Percentiles rank a stretch among this genome's conserved stretches.
Conservation (phyloP, 2,329 filamentous ascomycete genomes). For the Didymella segeticola region DNA sequence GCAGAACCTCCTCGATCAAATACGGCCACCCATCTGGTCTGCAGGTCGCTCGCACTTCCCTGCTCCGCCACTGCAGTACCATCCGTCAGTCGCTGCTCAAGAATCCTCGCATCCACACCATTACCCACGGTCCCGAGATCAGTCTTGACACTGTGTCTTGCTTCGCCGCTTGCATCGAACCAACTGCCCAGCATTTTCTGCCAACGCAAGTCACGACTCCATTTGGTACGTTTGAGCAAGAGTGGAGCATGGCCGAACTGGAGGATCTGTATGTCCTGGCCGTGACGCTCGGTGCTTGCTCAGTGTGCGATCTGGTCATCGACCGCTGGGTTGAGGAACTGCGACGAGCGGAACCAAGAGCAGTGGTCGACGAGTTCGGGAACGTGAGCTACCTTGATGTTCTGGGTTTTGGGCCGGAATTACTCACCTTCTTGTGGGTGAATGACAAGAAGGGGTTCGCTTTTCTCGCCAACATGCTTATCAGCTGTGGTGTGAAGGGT, state of each 20-base stretch:
- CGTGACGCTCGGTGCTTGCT: neutral
- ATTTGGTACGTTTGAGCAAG: slow-evolving; percentile 1
- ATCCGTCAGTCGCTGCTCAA: neutral
- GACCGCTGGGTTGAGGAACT: neutral
- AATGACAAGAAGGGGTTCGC: neutral
- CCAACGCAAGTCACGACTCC: neutral
- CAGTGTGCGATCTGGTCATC: neutral
- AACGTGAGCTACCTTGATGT: neutral
- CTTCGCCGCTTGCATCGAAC: neutral
- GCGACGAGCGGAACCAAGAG: neutral
- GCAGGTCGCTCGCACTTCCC: neutral
- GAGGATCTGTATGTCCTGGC: slow-evolving; percentile 4
- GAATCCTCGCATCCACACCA: neutral
- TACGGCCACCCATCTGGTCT: neutral
- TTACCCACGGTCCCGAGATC: slow-evolving; percentile 1
- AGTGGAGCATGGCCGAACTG: neutral
- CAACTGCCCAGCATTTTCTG: neutral
- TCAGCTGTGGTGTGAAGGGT: neutral
- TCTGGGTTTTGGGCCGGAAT: neutral
- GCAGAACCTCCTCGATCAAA: neutral
- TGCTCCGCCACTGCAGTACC: neutral
- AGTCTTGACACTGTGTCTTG: neutral
- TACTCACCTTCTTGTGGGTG: neutral
- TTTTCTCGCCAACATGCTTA: neutral
- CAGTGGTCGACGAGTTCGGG: neutral